Conservation (phyloP, 2,329 filamentous ascomycete species). For the Aureobasidium melanogenum region DNA sequence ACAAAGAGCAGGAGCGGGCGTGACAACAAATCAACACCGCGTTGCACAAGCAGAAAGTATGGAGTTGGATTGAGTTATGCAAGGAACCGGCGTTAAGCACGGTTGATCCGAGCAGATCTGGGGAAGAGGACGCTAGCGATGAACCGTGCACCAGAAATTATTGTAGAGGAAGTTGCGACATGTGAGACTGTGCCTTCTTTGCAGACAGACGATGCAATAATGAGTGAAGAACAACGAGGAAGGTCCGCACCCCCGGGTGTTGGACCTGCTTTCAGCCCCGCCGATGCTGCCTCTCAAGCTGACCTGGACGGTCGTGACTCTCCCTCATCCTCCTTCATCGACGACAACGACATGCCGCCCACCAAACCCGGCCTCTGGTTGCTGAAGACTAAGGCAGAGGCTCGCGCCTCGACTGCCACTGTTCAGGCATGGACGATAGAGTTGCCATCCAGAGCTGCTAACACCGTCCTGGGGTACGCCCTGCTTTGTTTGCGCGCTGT, state of each 20-base stretch:
- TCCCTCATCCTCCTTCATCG: conserved; percentile 12
- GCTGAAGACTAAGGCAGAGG: conserved; percentile 42
- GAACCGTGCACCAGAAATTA: conserved; percentile 9
- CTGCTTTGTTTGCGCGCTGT: neutral
- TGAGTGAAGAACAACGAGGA: conserved; percentile 12
- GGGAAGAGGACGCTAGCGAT: conserved; percentile 4
- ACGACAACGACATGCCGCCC: conserved; percentile 12
- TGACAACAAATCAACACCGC: conserved; percentile 9
- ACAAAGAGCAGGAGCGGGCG: neutral
- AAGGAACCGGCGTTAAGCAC: neutral
- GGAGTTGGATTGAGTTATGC: conserved; percentile 4
- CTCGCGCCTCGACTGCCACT: conserved; percentile 39
- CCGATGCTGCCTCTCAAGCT: neutral
- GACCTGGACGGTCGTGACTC: neutral
- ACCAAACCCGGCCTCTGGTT: conserved; percentile 27
- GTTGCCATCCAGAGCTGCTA: conserved; percentile 62
- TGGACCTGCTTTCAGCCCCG: conserved; percentile 9
- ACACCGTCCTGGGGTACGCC: conserved; percentile 62
- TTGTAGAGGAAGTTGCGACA: conserved; percentile 1
- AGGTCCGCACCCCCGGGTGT: conserved; percentile 11
- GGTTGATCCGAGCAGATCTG: neutral
- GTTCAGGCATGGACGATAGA: conserved; percentile 61
- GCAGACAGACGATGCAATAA: conserved; percentile 3
- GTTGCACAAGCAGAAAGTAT: conserved; percentile 4
- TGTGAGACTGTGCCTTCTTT: neutral